phyloP scores from a whole-genome alignment of 768 basidiomycete species.

The Pleurotus tuber-regium region DNA sequence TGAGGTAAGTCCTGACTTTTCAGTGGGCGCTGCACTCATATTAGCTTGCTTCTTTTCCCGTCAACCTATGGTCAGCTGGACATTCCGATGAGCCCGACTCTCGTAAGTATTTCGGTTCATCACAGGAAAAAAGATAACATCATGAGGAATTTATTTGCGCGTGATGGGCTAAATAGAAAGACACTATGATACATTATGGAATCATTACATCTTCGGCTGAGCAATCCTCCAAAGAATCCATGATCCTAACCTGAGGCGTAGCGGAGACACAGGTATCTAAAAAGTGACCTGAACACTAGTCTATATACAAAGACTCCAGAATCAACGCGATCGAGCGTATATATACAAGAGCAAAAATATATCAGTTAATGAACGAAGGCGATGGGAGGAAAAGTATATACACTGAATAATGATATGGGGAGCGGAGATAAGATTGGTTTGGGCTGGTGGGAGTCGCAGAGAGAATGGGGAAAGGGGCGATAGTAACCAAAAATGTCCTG shows the following conservation, averaged over 20 bases:
- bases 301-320: background rate
- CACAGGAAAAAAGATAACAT: conserved; percentile 3
- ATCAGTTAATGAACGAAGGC: conserved; percentile 6
- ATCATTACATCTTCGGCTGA: background rate
- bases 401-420: conserved; percentile 9
- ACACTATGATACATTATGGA: conserved; percentile 10
- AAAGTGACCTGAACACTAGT: background rate
- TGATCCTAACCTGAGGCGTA: background rate
- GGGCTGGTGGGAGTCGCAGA: conserved; percentile 9
- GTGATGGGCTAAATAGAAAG: background rate
- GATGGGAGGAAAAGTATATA: conserved; percentile 9
- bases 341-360: background rate
- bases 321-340: background rate
- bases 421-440: conserved; percentile 6
- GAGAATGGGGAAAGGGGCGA: conserved; percentile 3
- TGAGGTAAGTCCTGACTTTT: background rate
- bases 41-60: background rate
- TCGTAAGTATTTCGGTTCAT: background rate
- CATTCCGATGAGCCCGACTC: background rate
- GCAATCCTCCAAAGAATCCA: background rate
- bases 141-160: background rate
- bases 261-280: background rate
- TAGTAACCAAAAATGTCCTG: background rate
- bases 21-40: conserved; percentile 9
- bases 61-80: conserved; percentile 2